These are phyloP conservation scores for Solanum medicagineum DNA, from an alignment of 257 asterid genomes.

Conservation along the genomic window DNA sequence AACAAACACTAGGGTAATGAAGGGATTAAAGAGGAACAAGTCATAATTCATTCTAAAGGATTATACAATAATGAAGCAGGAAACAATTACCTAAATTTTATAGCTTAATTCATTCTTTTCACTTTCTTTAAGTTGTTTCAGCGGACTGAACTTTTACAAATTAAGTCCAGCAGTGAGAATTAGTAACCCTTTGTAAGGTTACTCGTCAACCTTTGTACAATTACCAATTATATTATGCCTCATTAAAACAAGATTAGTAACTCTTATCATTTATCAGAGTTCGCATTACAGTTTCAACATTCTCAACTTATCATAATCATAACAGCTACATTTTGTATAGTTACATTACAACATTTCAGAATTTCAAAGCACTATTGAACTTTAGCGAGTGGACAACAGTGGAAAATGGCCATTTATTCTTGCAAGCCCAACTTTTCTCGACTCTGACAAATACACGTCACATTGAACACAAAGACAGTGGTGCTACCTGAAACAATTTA, in stretches of 20 bases:
- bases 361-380: neutral
- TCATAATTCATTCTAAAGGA: too few species aligned
- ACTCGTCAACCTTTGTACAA: neutral
- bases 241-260: neutral
- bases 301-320: neutral
- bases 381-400: neutral
- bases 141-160: neutral
- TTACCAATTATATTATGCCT: neutral
- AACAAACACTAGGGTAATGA: too few species aligned
- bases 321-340: neutral
- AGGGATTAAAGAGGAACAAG: neutral
- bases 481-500: neutral
- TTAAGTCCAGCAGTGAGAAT: neutral
- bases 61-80: neutral
- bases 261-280: neutral
- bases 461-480: neutral
- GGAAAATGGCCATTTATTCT: neutral
- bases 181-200: neutral
- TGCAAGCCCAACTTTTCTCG: neutral
- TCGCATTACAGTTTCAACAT: neutral
- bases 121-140: neutral
- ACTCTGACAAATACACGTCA: neutral
- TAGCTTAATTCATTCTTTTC: neutral
- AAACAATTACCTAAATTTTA: too few species aligned
- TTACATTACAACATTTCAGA: neutral